phyloP scores from a whole-genome alignment of 768 basidiomycete genomes.

The Boletales sp. region DNA sequence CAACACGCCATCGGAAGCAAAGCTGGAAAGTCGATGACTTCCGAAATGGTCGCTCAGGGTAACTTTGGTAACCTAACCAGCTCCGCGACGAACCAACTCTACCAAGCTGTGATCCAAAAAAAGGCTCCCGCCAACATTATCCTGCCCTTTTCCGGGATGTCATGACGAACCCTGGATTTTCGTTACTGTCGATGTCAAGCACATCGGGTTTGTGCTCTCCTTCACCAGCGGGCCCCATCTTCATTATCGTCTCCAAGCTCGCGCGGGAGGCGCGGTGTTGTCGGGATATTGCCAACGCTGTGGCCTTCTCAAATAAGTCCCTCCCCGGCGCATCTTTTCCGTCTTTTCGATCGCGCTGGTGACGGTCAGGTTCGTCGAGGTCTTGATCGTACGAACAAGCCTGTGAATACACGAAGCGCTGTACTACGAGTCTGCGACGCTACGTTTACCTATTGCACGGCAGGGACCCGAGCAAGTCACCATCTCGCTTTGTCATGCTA shows the following conservation, averaged over 20 bases:
- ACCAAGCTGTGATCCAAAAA: conserved; percentile 20
- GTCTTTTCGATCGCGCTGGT: conserved; percentile 56
- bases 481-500: conserved; percentile 34
- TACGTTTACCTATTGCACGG: conserved; percentile 53
- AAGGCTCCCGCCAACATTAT: conserved; percentile 39
- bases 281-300: neutral
- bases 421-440: conserved; percentile 71
- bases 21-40: no score
- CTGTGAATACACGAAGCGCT: conserved; percentile 32
- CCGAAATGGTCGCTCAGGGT: no score
- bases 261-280: conserved; percentile 7
- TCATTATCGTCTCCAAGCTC: conserved; percentile 33
- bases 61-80: no score
- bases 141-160: conserved; percentile 31
- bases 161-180: conserved; percentile 32
- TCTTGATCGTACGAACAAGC: conserved; percentile 40
- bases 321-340: conserved; percentile 42
- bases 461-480: conserved; percentile 18
- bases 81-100: conserved; percentile 1
- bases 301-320: conserved; percentile 14
- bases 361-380: conserved; percentile 41
- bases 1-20: no score
- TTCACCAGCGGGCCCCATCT: conserved; percentile 61
- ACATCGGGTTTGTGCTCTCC: conserved; percentile 45
- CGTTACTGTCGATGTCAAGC: conserved; percentile 15